Percentiles rank a stretch among this genome's conserved stretches.
These are phyloP conservation scores for Kokia cookei DNA, from an alignment of 441 rosid species.

Conservation along the genomic window DNA sequence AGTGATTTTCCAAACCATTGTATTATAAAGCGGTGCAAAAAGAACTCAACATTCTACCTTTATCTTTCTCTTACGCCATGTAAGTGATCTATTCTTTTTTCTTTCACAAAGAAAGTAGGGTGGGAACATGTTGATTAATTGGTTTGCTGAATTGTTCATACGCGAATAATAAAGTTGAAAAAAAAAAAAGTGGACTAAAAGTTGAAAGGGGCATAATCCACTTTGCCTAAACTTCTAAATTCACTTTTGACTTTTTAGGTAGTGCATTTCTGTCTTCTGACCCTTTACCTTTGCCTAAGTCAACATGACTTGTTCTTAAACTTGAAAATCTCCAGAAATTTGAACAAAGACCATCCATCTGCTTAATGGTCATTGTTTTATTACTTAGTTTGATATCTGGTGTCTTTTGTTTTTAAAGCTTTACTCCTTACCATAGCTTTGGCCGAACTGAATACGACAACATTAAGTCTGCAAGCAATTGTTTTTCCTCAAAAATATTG, in stretches of 20 bases:
- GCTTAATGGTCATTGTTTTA: not conserved
- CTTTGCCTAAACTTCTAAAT: conserved; percentile 23
- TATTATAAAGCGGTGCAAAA: conserved; percentile 70
- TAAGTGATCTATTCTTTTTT: conserved; percentile 31
- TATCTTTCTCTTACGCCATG: conserved; percentile 70
- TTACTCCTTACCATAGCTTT: not conserved
- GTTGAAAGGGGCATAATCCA: not conserved
- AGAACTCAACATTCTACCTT: conserved; percentile 70
- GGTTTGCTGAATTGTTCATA: not conserved
- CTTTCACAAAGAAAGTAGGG: not conserved
- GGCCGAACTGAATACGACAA: not conserved
- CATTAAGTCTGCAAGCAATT: not conserved
- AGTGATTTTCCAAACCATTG: conserved; percentile 63
- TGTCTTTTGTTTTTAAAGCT: too few species aligned
- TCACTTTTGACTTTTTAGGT: conserved; percentile 14
- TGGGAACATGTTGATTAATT: not conserved
- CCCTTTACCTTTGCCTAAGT: conserved; percentile 11
- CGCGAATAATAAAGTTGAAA: conserved; percentile 1
- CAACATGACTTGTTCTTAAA: conserved; percentile 27
- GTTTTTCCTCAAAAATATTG: not conserved
- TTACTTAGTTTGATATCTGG: not conserved
- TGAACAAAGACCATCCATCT: not conserved
- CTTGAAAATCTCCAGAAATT: not conserved
- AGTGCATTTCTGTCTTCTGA: conserved; percentile 8
- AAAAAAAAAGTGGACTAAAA: not conserved